These are phyloP conservation scores for Russula brevipes DNA, from an alignment of 768 basidiomycete genomes.

Conservation along the genomic window DNA sequence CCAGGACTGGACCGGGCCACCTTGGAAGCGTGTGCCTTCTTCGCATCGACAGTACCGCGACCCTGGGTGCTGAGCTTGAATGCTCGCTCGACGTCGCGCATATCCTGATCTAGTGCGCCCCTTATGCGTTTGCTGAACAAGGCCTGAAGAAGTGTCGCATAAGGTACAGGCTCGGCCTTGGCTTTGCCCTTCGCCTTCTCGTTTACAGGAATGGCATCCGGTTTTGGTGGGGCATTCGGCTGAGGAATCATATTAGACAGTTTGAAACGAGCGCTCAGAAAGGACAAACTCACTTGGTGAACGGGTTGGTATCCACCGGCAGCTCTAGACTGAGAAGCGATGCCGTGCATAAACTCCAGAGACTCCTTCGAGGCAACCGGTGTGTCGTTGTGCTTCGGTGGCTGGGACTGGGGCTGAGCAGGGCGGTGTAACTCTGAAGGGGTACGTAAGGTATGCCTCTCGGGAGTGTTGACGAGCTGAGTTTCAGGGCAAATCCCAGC, in stretches of 20 bases:
- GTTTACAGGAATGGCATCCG: neutral
- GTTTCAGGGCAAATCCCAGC: neutral
- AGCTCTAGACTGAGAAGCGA: neutral
- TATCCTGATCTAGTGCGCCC: constrained; percentile 5
- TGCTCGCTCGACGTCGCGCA: constrained; percentile 3
- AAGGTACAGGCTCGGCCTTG: neutral
- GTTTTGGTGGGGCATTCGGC: neutral
- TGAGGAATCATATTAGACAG: constrained; percentile 2
- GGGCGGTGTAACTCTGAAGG: neutral
- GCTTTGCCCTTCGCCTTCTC: constrained; percentile 5
- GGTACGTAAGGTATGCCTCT: neutral
- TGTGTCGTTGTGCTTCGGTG: neutral
- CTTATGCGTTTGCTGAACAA: neutral
- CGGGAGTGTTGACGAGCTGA: neutral
- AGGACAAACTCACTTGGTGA: neutral
- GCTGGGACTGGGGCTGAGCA: neutral
- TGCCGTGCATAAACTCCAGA: constrained; percentile 1
- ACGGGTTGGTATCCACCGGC: too few relatives aligned
- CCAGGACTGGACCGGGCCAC: too few relatives aligned
- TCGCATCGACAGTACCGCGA: constrained; percentile 1
- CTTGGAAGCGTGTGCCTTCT: neutral
- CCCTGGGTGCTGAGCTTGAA: constrained; percentile 18
- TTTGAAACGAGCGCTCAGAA: neutral
- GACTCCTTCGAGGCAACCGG: neutral
- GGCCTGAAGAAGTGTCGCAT: neutral